Evolutionary conservation across 2,329 filamentous ascomycete genomes (phyloP), one percentile per base, ranked within the genome.

Genomic region (Fusarium graminum): DNA sequence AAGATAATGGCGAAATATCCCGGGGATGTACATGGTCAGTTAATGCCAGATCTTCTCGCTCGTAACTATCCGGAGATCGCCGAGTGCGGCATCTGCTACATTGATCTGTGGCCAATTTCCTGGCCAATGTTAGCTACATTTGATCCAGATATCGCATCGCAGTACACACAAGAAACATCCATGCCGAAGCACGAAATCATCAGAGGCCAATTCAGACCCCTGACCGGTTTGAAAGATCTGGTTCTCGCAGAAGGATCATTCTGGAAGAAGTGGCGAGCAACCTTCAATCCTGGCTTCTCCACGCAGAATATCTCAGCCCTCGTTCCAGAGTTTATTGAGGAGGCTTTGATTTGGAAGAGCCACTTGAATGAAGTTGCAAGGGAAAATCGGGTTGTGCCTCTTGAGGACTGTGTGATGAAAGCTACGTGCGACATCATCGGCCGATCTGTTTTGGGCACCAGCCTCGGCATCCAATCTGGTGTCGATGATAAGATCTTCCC

Each of bases 371-470:
- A 32, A 9, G n/a, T 56, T 6, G 56, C 56, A 7, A 1, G 30
- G 14, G 25, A 41, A 0, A 30, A 25, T 6, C 9, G 52, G 14
- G 7, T 40, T 10, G 13, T 49, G 5, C 34, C 16, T 1, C 22
- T 59, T 10, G 51, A 59, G n/a, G 22, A 40, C 7, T 40, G 22
- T 3, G 29, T 47, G 1, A 59, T 59, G 56, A 49, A 25, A 38
- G 42, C 32, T 2, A 59, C 51, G 14, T 59, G 56, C n/a, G 56
- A 59, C 11, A 28, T 59, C 13, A 59, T 59, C 16, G 52, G 30
- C 4, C 43, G 52, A 1, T 46, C 56, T 3, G 43, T 49, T 6
- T 17, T 59, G 38, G 52, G 36, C 2, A 19, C 19, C n/a, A 52
- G 46, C 4, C 22, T 55, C 3, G 52, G 52, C 6, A 41, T 41